Percentiles rank a stretch among this genome's conserved stretches.
Conservation (phyloP, 495 filamentous ascomycete species). For the Penicillium steckii region DNA sequence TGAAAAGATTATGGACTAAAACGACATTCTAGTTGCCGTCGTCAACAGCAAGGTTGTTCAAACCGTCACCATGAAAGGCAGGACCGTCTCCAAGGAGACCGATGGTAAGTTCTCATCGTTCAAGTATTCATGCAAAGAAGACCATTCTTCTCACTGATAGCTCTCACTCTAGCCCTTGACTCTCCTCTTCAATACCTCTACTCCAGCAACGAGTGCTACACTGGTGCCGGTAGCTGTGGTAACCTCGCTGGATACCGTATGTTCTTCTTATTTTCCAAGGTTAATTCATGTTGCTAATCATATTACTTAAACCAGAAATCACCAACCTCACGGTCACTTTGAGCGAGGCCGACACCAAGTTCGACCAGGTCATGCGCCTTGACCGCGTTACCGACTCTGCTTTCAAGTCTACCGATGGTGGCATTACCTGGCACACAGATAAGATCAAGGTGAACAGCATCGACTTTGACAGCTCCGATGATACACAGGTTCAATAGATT, state of each 20-base stretch:
- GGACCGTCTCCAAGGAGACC: slow-evolving; percentile 18
- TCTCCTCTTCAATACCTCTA: slow-evolving; percentile 14
- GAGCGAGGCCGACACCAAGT: slow-evolving; percentile 11
- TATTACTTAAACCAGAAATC: slow-evolving; percentile 1
- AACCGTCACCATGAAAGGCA: slow-evolving; percentile 15
- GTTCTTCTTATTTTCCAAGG: neutral
- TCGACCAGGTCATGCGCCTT: slow-evolving; percentile 14
- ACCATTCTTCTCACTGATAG: neutral
- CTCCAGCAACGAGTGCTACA: slow-evolving; percentile 27
- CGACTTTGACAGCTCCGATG: neutral
- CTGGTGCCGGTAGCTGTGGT: slow-evolving; percentile 18
- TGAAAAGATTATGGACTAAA: neutral
- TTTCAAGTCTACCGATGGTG: slow-evolving; percentile 15
- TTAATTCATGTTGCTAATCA: neutral
- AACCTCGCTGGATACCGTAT: slow-evolving; percentile 11
- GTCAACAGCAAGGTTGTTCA: slow-evolving; percentile 16
- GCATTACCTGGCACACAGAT: slow-evolving; percentile 18
- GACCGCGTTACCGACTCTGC: slow-evolving; percentile 7
- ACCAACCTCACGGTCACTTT: slow-evolving; percentile 20
- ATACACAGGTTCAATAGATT: neutral
- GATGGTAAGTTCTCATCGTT: slow-evolving; percentile 5
- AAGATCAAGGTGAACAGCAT: slow-evolving; percentile 7
- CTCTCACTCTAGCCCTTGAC: slow-evolving; percentile 6
- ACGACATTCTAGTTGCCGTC: slow-evolving; percentile 12
- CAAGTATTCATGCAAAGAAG: neutral